Evolutionary conservation across 2,329 filamentous ascomycete genomes (phyloP), one percentile per base, ranked within the genome.

Genomic region (Magnaporthales sp.): DNA sequence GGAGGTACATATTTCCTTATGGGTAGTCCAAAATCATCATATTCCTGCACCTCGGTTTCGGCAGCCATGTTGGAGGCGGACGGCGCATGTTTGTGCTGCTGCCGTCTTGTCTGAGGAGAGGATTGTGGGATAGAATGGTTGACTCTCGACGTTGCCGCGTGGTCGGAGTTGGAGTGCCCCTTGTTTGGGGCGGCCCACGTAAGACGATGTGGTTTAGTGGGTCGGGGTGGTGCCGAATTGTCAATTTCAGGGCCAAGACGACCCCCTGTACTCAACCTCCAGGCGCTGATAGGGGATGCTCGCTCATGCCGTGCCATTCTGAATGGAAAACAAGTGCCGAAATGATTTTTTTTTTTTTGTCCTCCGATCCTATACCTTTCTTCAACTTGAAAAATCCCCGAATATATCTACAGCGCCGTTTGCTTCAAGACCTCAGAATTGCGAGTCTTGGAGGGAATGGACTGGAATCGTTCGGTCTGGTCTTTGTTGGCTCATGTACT

Each of bases 21-120:
- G 22, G 89, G 89, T 69, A 92, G 78, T 64, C 89, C 89, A 74
- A 91, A 92, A 70, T 92, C 89, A 75, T 92, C 89, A 68, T 87
- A 78, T 72, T 89, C 86, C 64, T 73, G 75, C 67, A 71, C 73
- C 68, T 72, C 73, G 68, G 73, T n/a, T 22, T 61, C 38, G 19
- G 54, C 71, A 69, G 74, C 71, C 73, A 75, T 76, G 70, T 70
- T 67, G 68, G 67, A 69, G 67, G 68, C 29, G 29, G 70, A 15
- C 22, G 31, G 22, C 24, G 46, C 68, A 70, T 70, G 70, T 66
- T 68, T 71, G 71, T 75, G 75, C 70, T 72, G 73, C 75, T 72
- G 68, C 70, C 19, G 38, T 62, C 27, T 26, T 58, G 24, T 26
- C 11, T n/a, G 11, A 58, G 11, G 54, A 58, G 54, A 58, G 24